Percentiles rank a stretch among this genome's conserved stretches.
Evolutionary conservation across 768 basidiomycete species (phyloP).

Genomic region (Termitomyces sp.): DNA sequence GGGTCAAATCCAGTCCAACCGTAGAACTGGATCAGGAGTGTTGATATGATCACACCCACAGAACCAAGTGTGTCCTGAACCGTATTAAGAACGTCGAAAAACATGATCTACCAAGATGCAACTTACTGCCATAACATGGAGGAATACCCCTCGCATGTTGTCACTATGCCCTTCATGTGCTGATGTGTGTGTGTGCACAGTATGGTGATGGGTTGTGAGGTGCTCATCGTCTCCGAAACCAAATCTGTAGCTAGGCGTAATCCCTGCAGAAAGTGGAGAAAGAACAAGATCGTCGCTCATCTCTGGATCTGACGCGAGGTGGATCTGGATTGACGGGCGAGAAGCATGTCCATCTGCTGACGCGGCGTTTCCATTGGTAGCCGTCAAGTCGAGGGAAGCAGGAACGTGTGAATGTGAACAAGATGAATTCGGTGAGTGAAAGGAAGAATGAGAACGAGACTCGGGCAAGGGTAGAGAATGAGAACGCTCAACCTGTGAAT

Average conservation of each 20-base stretch:
- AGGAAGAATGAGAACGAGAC: slow-evolving; percentile 13
- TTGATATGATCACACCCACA: slow-evolving; percentile 96
- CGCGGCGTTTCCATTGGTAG: slow-evolving; percentile 8
- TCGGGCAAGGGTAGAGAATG: slow-evolving; percentile 21
- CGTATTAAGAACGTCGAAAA: slow-evolving; percentile 4
- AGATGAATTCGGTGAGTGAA: slow-evolving; percentile 18
- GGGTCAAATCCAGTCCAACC: slow-evolving; percentile 99
- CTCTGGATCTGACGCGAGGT: slow-evolving; percentile 13
- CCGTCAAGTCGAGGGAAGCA: slow-evolving; percentile 9
- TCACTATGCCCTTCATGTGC: slow-evolving; percentile 86
- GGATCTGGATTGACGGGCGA: slow-evolving; percentile 34
- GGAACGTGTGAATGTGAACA: slow-evolving; percentile 22
- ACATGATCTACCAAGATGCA: neutral
- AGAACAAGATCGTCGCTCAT: slow-evolving; percentile 10
- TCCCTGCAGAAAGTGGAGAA: slow-evolving; percentile 18
- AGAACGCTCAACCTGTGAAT: slow-evolving; percentile 20
- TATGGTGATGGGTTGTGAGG: slow-evolving; percentile 38
- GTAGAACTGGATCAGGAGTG: slow-evolving; percentile 89
- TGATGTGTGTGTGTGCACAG: slow-evolving; percentile 36
- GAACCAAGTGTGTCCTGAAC: slow-evolving; percentile 88
- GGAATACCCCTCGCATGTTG: slow-evolving; percentile 98
- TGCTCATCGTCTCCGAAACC: slow-evolving; percentile 47
- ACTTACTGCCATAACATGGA: slow-evolving; percentile 92
- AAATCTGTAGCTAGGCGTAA: slow-evolving; percentile 61
- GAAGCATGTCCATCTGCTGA: slow-evolving; percentile 30